A percentile compares a stretch with the other conserved stretches of the same genome.
These are phyloP conservation scores for Primulina huaijiensis DNA, from an alignment of 257 asterid species.

Conservation along the genomic window DNA sequence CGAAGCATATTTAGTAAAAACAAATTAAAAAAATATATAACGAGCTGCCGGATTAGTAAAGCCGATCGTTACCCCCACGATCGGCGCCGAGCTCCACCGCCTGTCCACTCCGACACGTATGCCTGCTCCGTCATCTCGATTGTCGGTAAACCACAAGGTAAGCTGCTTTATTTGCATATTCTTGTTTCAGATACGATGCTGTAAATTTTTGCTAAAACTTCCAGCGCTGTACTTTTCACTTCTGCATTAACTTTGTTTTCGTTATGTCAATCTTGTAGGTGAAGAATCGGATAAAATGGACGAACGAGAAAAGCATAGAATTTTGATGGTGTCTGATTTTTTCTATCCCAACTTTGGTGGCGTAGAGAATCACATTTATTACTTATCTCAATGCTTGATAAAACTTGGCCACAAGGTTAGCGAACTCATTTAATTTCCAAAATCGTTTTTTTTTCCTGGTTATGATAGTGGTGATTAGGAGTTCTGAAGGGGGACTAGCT, in stretches of 20 bases:
- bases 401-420: constrained; percentile 90
- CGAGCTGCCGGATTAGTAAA: no score
- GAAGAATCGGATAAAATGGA: not conserved
- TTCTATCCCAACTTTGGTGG: constrained; percentile 97
- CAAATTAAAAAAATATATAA: no score
- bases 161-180: not conserved
- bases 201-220: not conserved
- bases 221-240: not conserved
- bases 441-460: constrained; percentile 10
- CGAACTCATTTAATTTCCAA: constrained; percentile 5
- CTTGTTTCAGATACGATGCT: not conserved
- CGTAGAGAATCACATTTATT: constrained; percentile 93
- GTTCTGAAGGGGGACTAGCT: not conserved
- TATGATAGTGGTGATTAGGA: not conserved
- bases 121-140: not conserved
- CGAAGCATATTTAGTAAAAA: no score
- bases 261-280: not conserved
- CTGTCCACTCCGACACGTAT: no score
- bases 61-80: not conserved
- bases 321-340: constrained; percentile 88
- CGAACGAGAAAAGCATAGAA: constrained; percentile 49
- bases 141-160: not conserved
- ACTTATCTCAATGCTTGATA: constrained; percentile 82
- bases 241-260: not conserved
- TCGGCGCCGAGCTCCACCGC: not conserved